These are phyloP conservation scores for Achaetomium macrosporum DNA, from an alignment of 2,329 filamentous ascomycete genomes.

Conservation along the genomic window DNA sequence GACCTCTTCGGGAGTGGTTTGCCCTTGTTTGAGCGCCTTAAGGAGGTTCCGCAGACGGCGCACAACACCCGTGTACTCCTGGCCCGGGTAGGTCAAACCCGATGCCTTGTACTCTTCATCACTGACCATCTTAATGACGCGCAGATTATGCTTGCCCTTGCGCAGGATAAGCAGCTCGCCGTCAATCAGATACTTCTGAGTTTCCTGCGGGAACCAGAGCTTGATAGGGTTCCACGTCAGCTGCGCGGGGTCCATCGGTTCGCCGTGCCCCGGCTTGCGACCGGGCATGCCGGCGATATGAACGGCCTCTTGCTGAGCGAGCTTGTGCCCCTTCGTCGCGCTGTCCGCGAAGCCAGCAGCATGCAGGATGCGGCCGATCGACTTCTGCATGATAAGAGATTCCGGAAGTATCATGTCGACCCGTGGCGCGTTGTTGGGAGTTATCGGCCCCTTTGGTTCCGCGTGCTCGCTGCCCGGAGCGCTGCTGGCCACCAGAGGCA, in stretches of 20 bases:
- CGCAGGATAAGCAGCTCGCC: constrained; percentile 54
- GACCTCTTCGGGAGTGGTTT: constrained; percentile 26
- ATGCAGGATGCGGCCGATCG: constrained; percentile 53
- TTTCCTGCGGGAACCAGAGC: constrained; percentile 51
- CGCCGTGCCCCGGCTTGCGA: constrained; percentile 23
- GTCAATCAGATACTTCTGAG: constrained; percentile 55
- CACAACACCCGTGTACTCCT: constrained; percentile 44
- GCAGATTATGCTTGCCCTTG: constrained; percentile 58
- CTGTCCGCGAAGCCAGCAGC: constrained; percentile 55
- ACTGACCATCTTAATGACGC: constrained; percentile 53
- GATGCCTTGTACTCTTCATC: constrained; percentile 48
- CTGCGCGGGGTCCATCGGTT: constrained; percentile 28
- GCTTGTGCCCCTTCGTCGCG: constrained; percentile 51
- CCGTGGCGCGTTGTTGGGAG: constrained; percentile 43
- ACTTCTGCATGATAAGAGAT: constrained; percentile 47
- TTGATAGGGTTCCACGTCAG: constrained; percentile 59
- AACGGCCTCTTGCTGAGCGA: constrained; percentile 49
- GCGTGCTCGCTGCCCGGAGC: constrained; percentile 15
- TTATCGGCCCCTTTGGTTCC: constrained; percentile 22
- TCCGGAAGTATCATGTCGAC: constrained; percentile 54
- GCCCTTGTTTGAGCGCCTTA: constrained; percentile 27
- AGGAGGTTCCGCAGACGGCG: constrained; percentile 39
- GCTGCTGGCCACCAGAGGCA: constrained; percentile 1
- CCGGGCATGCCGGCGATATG: constrained; percentile 54
- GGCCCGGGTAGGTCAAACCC: constrained; percentile 48